Conservation (phyloP, 1,284 basidiomycete genomes). For the Apiotrichum laibachii region DNA sequence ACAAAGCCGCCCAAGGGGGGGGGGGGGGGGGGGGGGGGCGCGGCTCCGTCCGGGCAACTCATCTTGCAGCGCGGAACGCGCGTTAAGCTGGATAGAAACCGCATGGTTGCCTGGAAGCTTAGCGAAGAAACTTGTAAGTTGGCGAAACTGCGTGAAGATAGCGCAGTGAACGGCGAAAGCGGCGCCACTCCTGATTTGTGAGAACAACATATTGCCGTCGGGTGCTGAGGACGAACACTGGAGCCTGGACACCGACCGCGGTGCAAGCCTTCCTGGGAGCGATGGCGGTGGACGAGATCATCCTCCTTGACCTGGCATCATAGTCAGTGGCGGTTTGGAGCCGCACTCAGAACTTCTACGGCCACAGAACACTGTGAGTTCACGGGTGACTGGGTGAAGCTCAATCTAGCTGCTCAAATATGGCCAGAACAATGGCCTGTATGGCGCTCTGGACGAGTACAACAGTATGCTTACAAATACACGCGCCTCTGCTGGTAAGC, state of each 20-base stretch:
- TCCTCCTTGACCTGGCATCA: conserved; percentile 55
- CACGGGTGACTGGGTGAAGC: conserved; percentile 11
- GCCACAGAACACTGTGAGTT: conserved; percentile 53
- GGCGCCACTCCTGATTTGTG: too few species aligned
- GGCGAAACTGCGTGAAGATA: too few species aligned
- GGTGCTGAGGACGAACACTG: too few species aligned
- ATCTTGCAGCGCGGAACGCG: too few species aligned
- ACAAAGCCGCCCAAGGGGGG: too few species aligned
- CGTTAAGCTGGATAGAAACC: too few species aligned
- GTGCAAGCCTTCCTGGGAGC: conserved; percentile 29
- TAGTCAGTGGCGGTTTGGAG: conserved; percentile 55
- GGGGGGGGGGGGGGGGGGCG: too few species aligned
- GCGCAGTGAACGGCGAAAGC: too few species aligned
- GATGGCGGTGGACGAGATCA: conserved; percentile 15
- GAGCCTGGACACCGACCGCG: conserved; percentile 53
- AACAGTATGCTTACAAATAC: conserved; percentile 10
- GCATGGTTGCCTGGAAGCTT: too few species aligned
- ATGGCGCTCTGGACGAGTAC: conserved; percentile 40
- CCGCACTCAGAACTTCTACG: conserved; percentile 52
- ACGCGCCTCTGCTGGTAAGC: conserved; percentile 1
- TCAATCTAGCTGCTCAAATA: conserved; percentile 37
- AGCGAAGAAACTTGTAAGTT: too few species aligned
- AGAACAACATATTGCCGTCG: too few species aligned
- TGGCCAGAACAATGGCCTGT: conserved; percentile 55
- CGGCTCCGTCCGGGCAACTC: too few species aligned